Evolutionary conservation across 1,284 basidiomycete genomes (phyloP).

Genomic region (Sanghuangporus weigelae): DNA sequence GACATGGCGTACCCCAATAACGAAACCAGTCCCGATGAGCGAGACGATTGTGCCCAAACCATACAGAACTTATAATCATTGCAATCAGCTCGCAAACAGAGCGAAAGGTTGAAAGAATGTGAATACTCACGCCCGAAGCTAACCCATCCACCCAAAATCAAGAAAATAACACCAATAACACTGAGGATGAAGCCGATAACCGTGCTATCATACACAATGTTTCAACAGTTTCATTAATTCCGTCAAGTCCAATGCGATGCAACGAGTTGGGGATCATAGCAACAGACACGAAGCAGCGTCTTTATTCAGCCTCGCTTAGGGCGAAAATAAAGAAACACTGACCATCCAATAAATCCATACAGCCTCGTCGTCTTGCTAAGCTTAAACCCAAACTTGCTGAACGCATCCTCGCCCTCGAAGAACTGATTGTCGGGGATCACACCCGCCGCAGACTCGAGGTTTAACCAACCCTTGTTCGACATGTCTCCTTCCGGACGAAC

Average conservation of each 20-base stretch:
- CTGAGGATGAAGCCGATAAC: conserved; percentile 74
- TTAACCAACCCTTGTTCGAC: conserved; percentile 85
- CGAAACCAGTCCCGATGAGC: conserved; percentile 84
- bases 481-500: conserved; percentile 36
- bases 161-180: conserved; percentile 73
- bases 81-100: background rate
- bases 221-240: background rate
- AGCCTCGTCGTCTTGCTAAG: conserved; percentile 75
- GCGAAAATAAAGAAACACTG: conserved; percentile 26
- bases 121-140: conserved; percentile 72
- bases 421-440: conserved; percentile 95
- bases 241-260: background rate
- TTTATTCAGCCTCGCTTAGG: conserved; percentile 60
- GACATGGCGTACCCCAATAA: conserved; percentile 66
- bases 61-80: conserved; percentile 60
- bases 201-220: conserved; percentile 39
- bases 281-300: conserved; percentile 71
- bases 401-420: conserved; percentile 89
- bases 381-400: conserved; percentile 55
- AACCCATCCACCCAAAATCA: conserved; percentile 68
- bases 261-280: background rate
- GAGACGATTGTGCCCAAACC: conserved; percentile 78
- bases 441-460: conserved; percentile 86
- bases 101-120: background rate
- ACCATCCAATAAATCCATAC: conserved; percentile 84